Evolutionary conservation across 2,329 filamentous ascomycete species (phyloP), one percentile per base, ranked within the genome.

Genomic region (Talaromyces sp.): DNA sequence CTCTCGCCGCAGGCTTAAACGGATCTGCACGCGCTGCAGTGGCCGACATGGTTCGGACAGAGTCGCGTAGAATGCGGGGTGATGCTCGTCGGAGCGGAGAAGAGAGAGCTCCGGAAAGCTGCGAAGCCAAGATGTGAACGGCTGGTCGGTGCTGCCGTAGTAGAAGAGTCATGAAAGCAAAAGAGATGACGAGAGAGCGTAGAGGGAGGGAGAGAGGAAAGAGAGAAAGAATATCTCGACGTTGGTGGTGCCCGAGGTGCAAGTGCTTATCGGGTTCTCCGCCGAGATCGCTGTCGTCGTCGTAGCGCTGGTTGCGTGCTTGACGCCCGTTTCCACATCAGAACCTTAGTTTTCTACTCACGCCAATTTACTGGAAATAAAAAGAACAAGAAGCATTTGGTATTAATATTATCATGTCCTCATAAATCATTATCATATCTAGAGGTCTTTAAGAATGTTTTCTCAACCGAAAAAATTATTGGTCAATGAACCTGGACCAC

Each of bases 1-100:
- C 79, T 66, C 79, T 73, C 62, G 70, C 71, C 29, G 80, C 80
- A 41, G 79, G 79, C 27, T 71, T 71, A 64, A 80, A 81, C 21
- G 74, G 75, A 61, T 77, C 75, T 31, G 70, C 64, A 64, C 70
- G 70, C 58, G 69, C 61, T 64, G 72, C 62, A 56, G 73, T 75
- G 56, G 72, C 70, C 56, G 75, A 75, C 75, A 77, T 77, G 63
- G 69, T 61, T 71, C 74, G 72, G 60, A 63, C 62, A 56, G 54
- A 53, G 41, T 54, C 35, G 57, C 43, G 54, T 17, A 14, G 43
- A 56, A 29, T 56, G 61, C 57, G 60, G 54, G 57, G 62, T 51
- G 60, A 57, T 19, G 48, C 56, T 56, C 29, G 55, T 61, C 55
- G 50, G 59, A 59, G 24, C 29, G 31, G 19, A 27, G 48, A 35